Evolutionary conservation across 2,329 filamentous ascomycete species (phyloP).

Genomic region (Pyricularia grisea): DNA sequence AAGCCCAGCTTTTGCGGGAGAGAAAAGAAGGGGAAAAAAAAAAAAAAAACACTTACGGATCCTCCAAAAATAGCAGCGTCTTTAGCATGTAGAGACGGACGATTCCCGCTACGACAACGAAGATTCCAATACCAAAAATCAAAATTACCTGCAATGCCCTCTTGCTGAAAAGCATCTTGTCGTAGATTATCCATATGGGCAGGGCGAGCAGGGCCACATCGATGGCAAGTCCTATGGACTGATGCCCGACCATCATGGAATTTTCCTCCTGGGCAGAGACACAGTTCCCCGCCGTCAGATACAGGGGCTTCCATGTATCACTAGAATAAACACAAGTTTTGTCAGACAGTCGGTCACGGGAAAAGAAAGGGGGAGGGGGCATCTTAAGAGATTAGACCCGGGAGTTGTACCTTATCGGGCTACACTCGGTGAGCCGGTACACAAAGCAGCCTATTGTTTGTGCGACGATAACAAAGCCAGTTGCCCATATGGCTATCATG

Average conservation of each 20-base stretch:
- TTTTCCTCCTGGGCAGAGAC: neutral
- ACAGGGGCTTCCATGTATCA: neutral
- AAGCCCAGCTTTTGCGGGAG: neutral
- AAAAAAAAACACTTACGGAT: conserved; percentile 19
- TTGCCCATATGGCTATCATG: conserved; percentile 7
- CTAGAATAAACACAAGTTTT: neutral
- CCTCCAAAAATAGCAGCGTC: conserved; percentile 17
- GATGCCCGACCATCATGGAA: neutral
- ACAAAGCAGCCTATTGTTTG: conserved; percentile 12
- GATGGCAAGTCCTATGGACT: conserved; percentile 49
- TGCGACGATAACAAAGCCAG: conserved; percentile 9
- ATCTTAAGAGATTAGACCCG: neutral
- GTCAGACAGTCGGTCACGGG: neutral
- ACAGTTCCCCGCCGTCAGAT: neutral
- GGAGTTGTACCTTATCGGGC: neutral
- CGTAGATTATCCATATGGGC: conserved; percentile 27
- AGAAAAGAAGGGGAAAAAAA: too few species aligned
- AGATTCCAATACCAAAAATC: neutral
- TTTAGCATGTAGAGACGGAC: conserved; percentile 21
- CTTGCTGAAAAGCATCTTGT: conserved; percentile 2
- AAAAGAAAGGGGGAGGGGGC: neutral
- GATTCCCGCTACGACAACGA: neutral
- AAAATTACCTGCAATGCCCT: neutral
- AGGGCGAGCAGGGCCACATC: conserved; percentile 47
- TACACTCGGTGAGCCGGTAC: conserved; percentile 13